These are phyloP conservation scores for Pholiota adiposa DNA, from an alignment of 1,284 basidiomycete genomes.

Conservation along the genomic window DNA sequence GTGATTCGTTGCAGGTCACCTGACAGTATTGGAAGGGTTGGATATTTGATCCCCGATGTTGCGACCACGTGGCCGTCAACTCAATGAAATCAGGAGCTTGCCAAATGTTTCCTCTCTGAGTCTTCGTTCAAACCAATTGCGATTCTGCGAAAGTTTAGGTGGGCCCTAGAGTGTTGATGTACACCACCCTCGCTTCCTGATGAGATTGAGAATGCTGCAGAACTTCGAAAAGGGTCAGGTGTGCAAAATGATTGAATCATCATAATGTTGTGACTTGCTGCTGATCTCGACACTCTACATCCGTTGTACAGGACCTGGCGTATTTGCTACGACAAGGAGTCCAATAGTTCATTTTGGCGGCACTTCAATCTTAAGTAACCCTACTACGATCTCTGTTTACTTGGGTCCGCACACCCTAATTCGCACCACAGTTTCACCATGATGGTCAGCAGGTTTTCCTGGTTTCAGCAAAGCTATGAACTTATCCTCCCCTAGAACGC, in stretches of 20 bases:
- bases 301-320: neutral
- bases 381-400: neutral
- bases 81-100: too few species aligned
- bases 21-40: too few species aligned
- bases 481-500: slow-evolving; percentile 38
- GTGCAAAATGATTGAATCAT: neutral
- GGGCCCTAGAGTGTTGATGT: neutral
- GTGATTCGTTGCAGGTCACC: too few species aligned
- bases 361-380: neutral
- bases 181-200: neutral
- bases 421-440: neutral
- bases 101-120: neutral
- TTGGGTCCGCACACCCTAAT: neutral
- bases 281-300: neutral
- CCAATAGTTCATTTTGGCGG: neutral
- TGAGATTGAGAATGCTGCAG: neutral
- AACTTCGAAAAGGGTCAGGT: neutral
- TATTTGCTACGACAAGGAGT: neutral
- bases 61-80: too few species aligned
- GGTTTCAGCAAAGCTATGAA: neutral
- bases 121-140: neutral
- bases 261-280: neutral
- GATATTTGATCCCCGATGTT: too few species aligned
- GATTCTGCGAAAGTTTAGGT: neutral
- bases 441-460: neutral